Conservation (phyloP, 2,329 filamentous ascomycete species). For the Diaporthe nobilis region DNA sequence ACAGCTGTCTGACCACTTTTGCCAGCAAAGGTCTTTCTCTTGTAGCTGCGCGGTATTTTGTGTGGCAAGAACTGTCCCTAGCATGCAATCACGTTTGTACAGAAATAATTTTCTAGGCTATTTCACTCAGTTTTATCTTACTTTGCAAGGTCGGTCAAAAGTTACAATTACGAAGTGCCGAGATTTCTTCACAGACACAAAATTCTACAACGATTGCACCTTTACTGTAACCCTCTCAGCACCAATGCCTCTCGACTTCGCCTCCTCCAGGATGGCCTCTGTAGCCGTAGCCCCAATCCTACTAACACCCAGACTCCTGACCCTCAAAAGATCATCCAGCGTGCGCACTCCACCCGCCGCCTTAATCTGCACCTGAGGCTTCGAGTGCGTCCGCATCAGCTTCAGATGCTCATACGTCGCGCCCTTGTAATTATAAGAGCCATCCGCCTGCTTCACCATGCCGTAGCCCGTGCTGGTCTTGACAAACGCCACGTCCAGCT, state of each 20-base stretch:
- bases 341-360: constrained; percentile 71
- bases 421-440: constrained; percentile 67
- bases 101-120: not conserved
- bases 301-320: constrained; percentile 67
- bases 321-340: constrained; percentile 68
- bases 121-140: too few relatives aligned
- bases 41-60: too few relatives aligned
- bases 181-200: too few relatives aligned
- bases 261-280: constrained; percentile 67
- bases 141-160: too few relatives aligned
- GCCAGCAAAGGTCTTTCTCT: not conserved
- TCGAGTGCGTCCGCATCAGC: constrained; percentile 65
- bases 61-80: not conserved
- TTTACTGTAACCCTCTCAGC: constrained; percentile 41
- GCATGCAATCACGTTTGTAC: not conserved
- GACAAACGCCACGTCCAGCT: constrained; percentile 66
- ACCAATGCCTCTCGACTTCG: constrained; percentile 62
- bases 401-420: constrained; percentile 66
- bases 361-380: constrained; percentile 66
- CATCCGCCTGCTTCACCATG: constrained; percentile 68
- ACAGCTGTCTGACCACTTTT: too few relatives aligned
- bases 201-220: not conserved
- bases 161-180: too few relatives aligned
- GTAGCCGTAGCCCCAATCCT: constrained; percentile 71
- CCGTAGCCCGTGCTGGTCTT: constrained; percentile 75